Conservation (phyloP, 1,284 basidiomycete species). For the Pseudozyma sp. region DNA sequence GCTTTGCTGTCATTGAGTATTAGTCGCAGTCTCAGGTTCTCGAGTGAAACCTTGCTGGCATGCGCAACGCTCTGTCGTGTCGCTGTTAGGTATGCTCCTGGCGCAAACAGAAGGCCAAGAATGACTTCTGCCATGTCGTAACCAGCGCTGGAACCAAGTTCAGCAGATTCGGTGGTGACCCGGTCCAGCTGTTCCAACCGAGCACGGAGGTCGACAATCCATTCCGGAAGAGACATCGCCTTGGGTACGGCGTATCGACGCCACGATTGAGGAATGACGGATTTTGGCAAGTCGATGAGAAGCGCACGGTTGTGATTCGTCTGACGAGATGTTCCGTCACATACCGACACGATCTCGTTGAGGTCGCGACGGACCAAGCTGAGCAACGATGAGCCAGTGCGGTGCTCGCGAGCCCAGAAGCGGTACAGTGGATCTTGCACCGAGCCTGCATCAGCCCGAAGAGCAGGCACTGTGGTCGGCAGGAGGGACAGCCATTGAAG, state of each 20-base stretch:
- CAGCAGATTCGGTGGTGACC: constrained; percentile 25
- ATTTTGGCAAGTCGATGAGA: constrained; percentile 58
- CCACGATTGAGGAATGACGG: constrained; percentile 58
- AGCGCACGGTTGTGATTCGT: constrained; percentile 63
- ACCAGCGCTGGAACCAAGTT: constrained; percentile 14
- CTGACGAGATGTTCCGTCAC: constrained; percentile 53
- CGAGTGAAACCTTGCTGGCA: constrained; percentile 50
- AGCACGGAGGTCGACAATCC: constrained; percentile 61
- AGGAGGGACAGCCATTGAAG: constrained; percentile 51
- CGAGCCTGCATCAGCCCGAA: constrained; percentile 42
- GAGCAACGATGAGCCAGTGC: constrained; percentile 50
- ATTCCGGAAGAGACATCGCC: constrained; percentile 54
- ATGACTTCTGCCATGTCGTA: constrained; percentile 58
- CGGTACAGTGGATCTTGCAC: constrained; percentile 61
- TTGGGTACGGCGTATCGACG: constrained; percentile 53
- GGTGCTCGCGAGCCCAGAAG: constrained; percentile 67
- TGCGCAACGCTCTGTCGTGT: constrained; percentile 65
- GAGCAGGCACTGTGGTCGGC: constrained; percentile 28
- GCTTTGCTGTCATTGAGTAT: constrained; percentile 33
- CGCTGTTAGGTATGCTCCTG: constrained; percentile 66
- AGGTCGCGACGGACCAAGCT: constrained; percentile 55
- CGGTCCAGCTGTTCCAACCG: constrained; percentile 55
- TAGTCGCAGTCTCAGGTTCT: constrained; percentile 59
- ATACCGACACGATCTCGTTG: constrained; percentile 53
- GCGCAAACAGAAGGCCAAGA: constrained; percentile 60